A percentile compares a stretch with the other conserved stretches of the same genome.
Evolutionary conservation across 371 early-diverging fungal genomes (phyloP).

Genomic region (Mortierella sp.): DNA sequence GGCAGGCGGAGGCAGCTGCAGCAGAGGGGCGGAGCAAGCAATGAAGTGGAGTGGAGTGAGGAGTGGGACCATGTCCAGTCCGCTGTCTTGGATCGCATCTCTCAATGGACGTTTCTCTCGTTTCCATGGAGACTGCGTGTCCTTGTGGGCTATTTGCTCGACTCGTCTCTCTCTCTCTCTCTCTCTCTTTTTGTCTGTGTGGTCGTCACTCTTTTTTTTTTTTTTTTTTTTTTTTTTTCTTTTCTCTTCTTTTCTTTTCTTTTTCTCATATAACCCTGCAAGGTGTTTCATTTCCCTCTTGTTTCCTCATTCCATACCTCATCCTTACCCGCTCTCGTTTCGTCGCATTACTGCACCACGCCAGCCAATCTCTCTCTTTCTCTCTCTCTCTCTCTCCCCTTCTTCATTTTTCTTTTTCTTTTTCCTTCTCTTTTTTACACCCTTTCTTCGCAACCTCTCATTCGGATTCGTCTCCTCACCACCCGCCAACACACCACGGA

Average conservation of each 20-base stretch:
- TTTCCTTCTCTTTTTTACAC: slow-evolving; percentile 1
- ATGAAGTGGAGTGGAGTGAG: no score
- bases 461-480: no score
- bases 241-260: not conserved
- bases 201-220: not conserved
- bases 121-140: no score
- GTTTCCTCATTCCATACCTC: not conserved
- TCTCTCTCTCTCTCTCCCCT: not conserved
- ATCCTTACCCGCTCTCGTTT: not conserved
- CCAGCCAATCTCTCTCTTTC: not conserved
- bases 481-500: no score
- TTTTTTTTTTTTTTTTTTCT: slow-evolving; percentile 1
- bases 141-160: no score
- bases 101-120: no score
- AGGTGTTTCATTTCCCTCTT: not conserved
- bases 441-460: no score
- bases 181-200: not conserved
- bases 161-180: not conserved
- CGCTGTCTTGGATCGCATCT: no score
- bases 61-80: no score
- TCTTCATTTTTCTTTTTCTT: not conserved
- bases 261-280: not conserved
- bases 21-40: no score
- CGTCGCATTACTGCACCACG: not conserved
- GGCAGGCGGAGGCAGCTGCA: no score